Percentiles rank a stretch among this genome's conserved stretches.
These are phyloP conservation scores for Leccinum subfulvum DNA, from an alignment of 1,284 basidiomycete genomes.

Conservation along the genomic window DNA sequence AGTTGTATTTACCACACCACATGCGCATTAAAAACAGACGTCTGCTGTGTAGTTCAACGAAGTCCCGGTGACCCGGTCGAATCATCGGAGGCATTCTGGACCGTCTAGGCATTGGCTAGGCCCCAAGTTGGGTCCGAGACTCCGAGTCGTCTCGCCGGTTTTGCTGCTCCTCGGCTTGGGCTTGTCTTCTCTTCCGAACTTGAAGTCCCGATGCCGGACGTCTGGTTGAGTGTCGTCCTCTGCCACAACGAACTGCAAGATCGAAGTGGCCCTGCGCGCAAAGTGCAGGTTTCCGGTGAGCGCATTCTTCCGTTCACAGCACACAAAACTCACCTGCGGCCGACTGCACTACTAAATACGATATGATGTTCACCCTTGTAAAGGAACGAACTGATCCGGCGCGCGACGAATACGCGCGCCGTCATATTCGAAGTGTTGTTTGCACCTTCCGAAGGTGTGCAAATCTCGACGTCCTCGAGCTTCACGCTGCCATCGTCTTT, in stretches of 20 bases:
- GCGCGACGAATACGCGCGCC: conserved; percentile 38
- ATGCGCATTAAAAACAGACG: too few relatives aligned
- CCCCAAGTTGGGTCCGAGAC: too few relatives aligned
- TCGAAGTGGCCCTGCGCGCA: conserved; percentile 56
- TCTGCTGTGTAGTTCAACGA: too few relatives aligned
- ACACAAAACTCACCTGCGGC: conserved; percentile 43
- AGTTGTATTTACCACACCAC: too few relatives aligned
- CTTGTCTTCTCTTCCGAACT: conserved; percentile 22
- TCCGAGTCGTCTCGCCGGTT: too few relatives aligned
- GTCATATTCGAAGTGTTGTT: conserved; percentile 39
- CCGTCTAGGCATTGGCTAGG: too few relatives aligned
- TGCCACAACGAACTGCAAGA: conserved; percentile 51
- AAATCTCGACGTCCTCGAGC: conserved; percentile 6
- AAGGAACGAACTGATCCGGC: conserved; percentile 23
- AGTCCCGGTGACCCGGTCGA: too few relatives aligned
- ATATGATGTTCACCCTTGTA: conserved; percentile 39
- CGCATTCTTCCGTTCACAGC: background rate
- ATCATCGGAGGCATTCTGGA: too few relatives aligned
- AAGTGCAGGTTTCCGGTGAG: conserved; percentile 1
- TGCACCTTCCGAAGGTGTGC: conserved; percentile 1
- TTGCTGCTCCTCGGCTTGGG: too few relatives aligned
- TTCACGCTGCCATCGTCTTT: conserved; percentile 14
- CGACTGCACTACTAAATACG: conserved; percentile 60
- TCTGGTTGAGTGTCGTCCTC: conserved; percentile 26
- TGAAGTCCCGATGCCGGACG: conserved; percentile 51